Evolutionary conservation across 768 basidiomycete genomes (phyloP).

Genomic region (Strobilomyces dryophilus): DNA sequence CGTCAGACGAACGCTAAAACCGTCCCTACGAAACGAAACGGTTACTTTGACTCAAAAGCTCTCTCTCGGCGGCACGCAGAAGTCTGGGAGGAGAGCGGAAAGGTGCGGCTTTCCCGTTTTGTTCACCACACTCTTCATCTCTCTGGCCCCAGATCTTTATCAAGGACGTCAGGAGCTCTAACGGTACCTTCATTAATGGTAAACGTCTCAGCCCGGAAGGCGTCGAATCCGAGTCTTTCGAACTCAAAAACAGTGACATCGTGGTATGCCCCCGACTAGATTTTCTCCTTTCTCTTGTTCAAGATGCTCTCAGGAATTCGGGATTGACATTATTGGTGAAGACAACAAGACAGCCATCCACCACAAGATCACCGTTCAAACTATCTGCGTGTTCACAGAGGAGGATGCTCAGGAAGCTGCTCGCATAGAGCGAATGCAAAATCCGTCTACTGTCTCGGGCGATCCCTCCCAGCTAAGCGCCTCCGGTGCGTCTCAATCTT

Average conservation of each 20-base stretch:
- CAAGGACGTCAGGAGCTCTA: slow-evolving; percentile 97
- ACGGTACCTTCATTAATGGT: slow-evolving; percentile 43
- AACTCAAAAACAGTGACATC: too few species aligned
- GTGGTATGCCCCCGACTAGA: too few species aligned
- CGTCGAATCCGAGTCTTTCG: slow-evolving; percentile 64
- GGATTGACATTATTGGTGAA: slow-evolving; percentile 86
- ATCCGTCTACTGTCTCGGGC: slow-evolving; percentile 26
- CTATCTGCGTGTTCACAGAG: slow-evolving; percentile 81
- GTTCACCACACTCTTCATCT: slow-evolving; percentile 8
- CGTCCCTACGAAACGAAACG: slow-evolving; percentile 86
- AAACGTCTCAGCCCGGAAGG: slow-evolving; percentile 89
- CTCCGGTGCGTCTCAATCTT: slow-evolving; percentile 33
- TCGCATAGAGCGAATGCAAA: slow-evolving; percentile 65
- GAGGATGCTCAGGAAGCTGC: slow-evolving; percentile 78
- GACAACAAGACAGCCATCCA: slow-evolving; percentile 98
- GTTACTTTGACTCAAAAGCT: slow-evolving; percentile 89
- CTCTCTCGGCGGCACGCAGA: too few species aligned
- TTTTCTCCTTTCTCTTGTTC: too few species aligned
- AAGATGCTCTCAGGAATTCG: too few species aligned
- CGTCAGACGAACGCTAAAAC: slow-evolving; percentile 71
- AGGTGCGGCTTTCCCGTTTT: slow-evolving; percentile 11
- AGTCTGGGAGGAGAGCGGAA: too few species aligned
- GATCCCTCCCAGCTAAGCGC: slow-evolving; percentile 35
- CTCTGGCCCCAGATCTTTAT: slow-evolving; percentile 73
- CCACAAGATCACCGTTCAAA: slow-evolving; percentile 96